Base-by-base conservation (phyloP, 306 rosid species). In the Vigna hirtella region DNA sequence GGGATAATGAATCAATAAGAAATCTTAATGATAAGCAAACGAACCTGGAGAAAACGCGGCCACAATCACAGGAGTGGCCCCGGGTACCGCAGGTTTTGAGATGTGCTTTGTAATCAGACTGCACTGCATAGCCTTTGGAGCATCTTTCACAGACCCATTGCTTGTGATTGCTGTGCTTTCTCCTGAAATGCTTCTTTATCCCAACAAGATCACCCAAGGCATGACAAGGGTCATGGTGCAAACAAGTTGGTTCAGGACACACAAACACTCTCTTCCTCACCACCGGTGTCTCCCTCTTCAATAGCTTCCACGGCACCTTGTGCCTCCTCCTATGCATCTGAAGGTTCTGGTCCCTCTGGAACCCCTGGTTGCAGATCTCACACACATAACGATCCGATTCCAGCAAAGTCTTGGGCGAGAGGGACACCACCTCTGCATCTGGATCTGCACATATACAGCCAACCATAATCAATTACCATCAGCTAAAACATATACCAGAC, bases 341-440 rank as follows among this genome's bases (percentile, higher is more conserved):
- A 3, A 96, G 90, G 87, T 96, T 96, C 84, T 96, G 99, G 89
- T 96, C 99, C 80, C 99, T 84, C 83, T 96, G 99, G 85, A 96
- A 96, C 30, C 99, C 99, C 74, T 96, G 99, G 89, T 93, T 93
- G 84, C 99, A 96, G 93, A 95, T 95, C 99, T 95, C 99, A 43
- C 99, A 95, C 48, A 95, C 97, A 63, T 95, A 95, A 9, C 99
- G 97, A 88, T 95, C 99, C 61, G 99, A 95, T 87, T 95, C 99
- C 83, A 95, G 76, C 11, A 95, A 63, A 15, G 99, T 95, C 83
- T 95, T 93, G 0, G 99, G 99, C 8, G 99, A 95, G 3, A 95
- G 90, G 0, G 99, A 95, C 83, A 95, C 99, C 77, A 95, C 99
- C 72, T 95, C 99, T 22, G 99, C 99, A 80, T 95, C 99, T 34